Base-by-base conservation (phyloP, 2,329 filamentous ascomycete genomes). In the Endoconidiophora laricicola region DNA sequence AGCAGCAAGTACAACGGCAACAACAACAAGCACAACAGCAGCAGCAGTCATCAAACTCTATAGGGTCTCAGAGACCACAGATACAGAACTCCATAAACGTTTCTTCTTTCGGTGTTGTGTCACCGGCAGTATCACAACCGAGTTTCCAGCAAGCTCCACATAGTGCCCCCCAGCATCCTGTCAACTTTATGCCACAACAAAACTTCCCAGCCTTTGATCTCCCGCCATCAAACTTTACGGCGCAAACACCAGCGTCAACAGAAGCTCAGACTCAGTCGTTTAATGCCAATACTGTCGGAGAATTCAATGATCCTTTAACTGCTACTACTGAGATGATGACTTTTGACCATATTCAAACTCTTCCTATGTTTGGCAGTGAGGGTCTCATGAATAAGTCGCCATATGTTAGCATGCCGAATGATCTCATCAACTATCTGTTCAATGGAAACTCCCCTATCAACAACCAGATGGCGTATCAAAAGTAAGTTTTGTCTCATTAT, bases 351-450 rank as follows among this genome's bases (percentile, higher is more conserved):
- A 79, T 81, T 72, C 65, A 73, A 51, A 79, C 83, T 3, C 84
- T 93, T 57, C 86, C 90, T 0, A 81, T 95, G 23, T 95, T 95
- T 63, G 86, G 86, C 14, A 80, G 76, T 23, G 86, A 94, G 58
- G 81, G 78, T 16, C 80, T 86, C 54, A 58, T 76, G 39, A 88
- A 84, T 57, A 84, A 90, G 52, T 94, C 87, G 2, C 87, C 90
- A 0, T 90, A 90, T 60, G 72, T 74, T 3, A 81, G 83, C 6
- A 83, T 93, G 68, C 82, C 85, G 0, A 86, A 93, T 60, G 86
- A 94, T 59, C 91, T 91, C 59, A 81, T 88, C 56, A 80, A 82
- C 4, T 94, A 83, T 70, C 65, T 93, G 23, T 93, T 93, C 65
- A 88, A 83, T 39, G 26, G 46, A 10, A 40, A 29, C 60, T 62